Evolutionary conservation across 371 early-diverging fungal genomes (phyloP).

Genomic region (Zopfochytrium polystomum): DNA sequence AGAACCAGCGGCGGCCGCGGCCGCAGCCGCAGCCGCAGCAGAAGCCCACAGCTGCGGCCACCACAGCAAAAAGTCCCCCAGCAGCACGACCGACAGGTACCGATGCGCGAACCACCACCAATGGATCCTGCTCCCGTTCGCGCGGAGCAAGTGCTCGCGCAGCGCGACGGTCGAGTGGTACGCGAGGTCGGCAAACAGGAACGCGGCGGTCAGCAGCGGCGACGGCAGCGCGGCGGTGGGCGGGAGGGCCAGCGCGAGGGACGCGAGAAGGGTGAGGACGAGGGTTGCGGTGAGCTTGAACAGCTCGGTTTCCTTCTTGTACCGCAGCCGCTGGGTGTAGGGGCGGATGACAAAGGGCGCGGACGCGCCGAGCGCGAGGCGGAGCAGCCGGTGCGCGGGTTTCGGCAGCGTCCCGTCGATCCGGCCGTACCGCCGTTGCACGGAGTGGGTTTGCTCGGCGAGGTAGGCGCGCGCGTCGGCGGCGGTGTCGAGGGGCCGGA

Average conservation of each 20-base stretch:
- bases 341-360: constrained; percentile 42
- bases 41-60: constrained; percentile 30
- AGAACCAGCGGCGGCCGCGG: too few species aligned
- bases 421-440: background rate
- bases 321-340: constrained; percentile 35
- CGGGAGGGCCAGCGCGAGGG: constrained; percentile 28
- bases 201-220: constrained; percentile 33
- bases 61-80: background rate
- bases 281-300: constrained; percentile 48
- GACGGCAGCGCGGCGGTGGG: constrained; percentile 7
- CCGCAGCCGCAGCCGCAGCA: too few species aligned
- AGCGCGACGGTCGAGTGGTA: constrained; percentile 50
- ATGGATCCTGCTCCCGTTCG: constrained; percentile 47
- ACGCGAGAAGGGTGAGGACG: constrained; percentile 11
- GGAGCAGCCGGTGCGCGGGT: too few species aligned
- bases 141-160: constrained; percentile 49
- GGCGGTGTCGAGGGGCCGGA: too few species aligned
- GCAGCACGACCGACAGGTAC: constrained; percentile 33
- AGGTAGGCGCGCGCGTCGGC: too few species aligned
- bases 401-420: too few species aligned
- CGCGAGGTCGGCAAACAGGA: constrained; percentile 40
- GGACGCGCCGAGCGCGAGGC: constrained; percentile 37
- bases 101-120: constrained; percentile 50
- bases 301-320: constrained; percentile 50
- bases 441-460: too few species aligned